phyloP scores from a whole-genome alignment of 2,329 filamentous ascomycete genomes.

The Colletotrichum tabaci region DNA sequence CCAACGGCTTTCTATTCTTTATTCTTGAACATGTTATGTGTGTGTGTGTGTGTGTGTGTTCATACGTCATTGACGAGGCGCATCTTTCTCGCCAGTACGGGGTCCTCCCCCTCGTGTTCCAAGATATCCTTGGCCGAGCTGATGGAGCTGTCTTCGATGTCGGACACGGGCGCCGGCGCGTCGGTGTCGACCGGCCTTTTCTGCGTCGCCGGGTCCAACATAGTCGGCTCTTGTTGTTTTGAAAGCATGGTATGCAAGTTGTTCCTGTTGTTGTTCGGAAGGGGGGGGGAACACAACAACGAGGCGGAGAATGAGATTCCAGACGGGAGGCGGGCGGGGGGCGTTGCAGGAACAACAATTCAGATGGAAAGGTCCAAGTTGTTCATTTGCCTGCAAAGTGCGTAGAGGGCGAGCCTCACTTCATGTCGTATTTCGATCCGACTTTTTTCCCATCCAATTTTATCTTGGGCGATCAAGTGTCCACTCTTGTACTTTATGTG shows the following conservation, averaged over 20 bases:
- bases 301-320: neutral
- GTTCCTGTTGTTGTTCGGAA: neutral
- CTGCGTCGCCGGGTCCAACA: slow-evolving; percentile 24
- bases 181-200: slow-evolving; percentile 29
- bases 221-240: neutral
- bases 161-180: slow-evolving; percentile 17
- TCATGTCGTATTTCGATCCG: neutral
- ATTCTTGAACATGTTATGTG: neutral
- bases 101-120: slow-evolving; percentile 70
- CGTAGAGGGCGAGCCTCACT: slow-evolving; percentile 5
- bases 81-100: slow-evolving; percentile 77
- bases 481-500: slow-evolving; percentile 7
- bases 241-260: slow-evolving; percentile 8
- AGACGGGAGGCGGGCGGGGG: neutral
- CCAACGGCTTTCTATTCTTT: neutral
- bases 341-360: neutral
- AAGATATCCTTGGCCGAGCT: slow-evolving; percentile 65
- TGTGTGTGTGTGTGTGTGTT: neutral
- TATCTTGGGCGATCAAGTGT: neutral
- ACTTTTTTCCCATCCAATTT: too few relatives aligned
- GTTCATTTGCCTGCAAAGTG: neutral
- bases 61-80: slow-evolving; percentile 77
- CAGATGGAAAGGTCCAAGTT: slow-evolving; percentile 24
- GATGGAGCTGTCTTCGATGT: slow-evolving; percentile 20
- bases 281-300: neutral